Conservation (phyloP, 805 yeast genomes). For the Kazachstania viticola region DNA sequence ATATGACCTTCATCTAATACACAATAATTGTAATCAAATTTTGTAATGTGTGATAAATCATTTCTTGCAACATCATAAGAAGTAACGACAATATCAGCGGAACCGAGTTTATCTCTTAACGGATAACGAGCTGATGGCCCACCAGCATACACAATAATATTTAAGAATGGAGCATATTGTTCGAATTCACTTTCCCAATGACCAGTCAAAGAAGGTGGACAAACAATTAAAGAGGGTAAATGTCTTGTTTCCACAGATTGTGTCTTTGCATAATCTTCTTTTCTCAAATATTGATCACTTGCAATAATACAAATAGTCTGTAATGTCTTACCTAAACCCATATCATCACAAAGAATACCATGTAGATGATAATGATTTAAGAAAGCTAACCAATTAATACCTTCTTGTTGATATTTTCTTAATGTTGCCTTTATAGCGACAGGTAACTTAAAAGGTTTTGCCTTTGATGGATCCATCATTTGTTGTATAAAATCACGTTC, state of each 20-base stretch:
- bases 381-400: constrained; percentile 96
- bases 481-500: constrained; percentile 92
- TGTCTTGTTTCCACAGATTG: constrained; percentile 54
- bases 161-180: constrained; percentile 81
- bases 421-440: constrained; percentile 86
- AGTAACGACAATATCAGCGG: constrained; percentile 80
- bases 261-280: constrained; percentile 51
- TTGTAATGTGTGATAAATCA: constrained; percentile 56
- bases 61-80: constrained; percentile 95
- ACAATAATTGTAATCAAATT: constrained; percentile 77
- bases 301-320: constrained; percentile 96
- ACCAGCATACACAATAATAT: constrained; percentile 84
- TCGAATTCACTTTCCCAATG: constrained; percentile 96
- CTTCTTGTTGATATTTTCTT: constrained; percentile 94
- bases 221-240: constrained; percentile 75
- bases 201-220: constrained; percentile 97
- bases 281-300: constrained; percentile 84
- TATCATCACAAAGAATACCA: constrained; percentile 97
- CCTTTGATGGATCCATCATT: constrained; percentile 94
- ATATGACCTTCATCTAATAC: constrained; percentile 97
- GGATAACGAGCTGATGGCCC: constrained; percentile 61
- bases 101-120: constrained; percentile 39
- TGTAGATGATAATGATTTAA: constrained; percentile 89
- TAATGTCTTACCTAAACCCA: constrained; percentile 96
- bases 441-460: constrained; percentile 78